Base-by-base conservation (phyloP, 805 yeast species). In the Nakazawaea ishiwadae region DNA sequence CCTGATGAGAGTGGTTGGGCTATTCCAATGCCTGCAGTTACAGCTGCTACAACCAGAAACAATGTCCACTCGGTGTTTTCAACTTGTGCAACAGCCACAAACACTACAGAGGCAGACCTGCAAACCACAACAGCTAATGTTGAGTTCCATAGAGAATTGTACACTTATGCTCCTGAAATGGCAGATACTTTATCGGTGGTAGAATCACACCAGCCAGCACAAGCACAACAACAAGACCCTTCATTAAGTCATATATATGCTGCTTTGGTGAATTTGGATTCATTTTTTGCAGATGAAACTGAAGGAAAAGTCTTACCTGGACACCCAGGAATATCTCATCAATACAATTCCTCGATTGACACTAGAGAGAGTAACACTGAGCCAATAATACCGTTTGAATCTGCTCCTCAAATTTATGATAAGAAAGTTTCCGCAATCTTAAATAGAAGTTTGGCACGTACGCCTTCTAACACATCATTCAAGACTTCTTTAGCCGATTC, bases 1-100 rank as follows among this genome's bases (percentile, higher is more conserved):
- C 98, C 99, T 0, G 91, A 85, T 47, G 96, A 86, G 10, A 80
- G 84, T 53, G 99, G 99, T 1, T 93, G 99, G 99, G 82, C 96
- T 0, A 80, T 95, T 37, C 95, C 98, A 2, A 84, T 86, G 91
- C 96, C 99, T 2, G 86, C 91, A 0, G 79, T 88, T 32, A 82
- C 93, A 1, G 88, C 96, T 0, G 84, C 95, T 0, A 76, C 85
- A 12, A 86, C 98, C 1, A 69, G 97, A 49, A 87, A 86, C 56
- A 93, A 93, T 54, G 95, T 93, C 1, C 98, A 93, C 59, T 90
- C 98, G 0, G 98, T 93, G 3, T 93, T 86, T 56, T 79, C 89
- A 23, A 86, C 96, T 0, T 91, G 97, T 55, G 73, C 75, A 1
- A 67, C 71, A 3, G 36, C 44, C 4, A 48, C 72, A 1, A 60